Base-by-base conservation (phyloP, 2,329 filamentous ascomycete species). In the Neonectria punicea region DNA sequence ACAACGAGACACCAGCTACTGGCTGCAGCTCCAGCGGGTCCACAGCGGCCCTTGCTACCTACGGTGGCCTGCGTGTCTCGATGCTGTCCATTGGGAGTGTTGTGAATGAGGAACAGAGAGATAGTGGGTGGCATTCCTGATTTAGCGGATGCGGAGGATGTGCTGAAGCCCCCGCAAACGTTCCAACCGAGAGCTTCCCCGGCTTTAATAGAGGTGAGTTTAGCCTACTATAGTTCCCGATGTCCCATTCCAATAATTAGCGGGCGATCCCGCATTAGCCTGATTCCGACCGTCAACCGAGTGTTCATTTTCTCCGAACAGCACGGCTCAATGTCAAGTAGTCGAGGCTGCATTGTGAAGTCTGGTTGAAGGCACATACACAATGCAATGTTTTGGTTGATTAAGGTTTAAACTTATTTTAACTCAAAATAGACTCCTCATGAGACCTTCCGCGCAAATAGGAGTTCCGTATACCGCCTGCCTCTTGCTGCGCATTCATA, bases 21-120 rank as follows among this genome's bases (percentile, higher is more conserved):
- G 53, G 53, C 41, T 36, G 53, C n/a, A 44, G 13, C 47, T 32
- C 28, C 47, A 50, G 47, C 28, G 28, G 47, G 28, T 49, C 46
- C 16, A 30, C 2, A 49, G 13, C 25, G 14, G 13, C 44, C 44
- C 22, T 32, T 8, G 30, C 30, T 32, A 32, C 30, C 3, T 22
- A 22, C 22, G 3, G 22, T 22, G 22, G 22, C 22, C 22, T 22
- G 44, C 10, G n/a, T n/a, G 22, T 16, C 18, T 47, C 16, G 14
- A n/a, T 30, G 16, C 47, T 32, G n/a, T 32, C 47, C 47, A 50
- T 16, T 50, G 47, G 49, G 32, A 36, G 28, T 30, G 6, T 36
- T 44, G 14, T 30, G 25, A 28, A 28, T 28, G 25, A n/a, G 25
- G 8, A 28, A 50, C 3, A 10, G 10, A 32, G 28, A 10, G 14